A percentile compares a stretch with the other conserved stretches of the same genome.
Conservation (phyloP, 2,329 filamentous ascomycete species). For the Paraphoma sp. region DNA sequence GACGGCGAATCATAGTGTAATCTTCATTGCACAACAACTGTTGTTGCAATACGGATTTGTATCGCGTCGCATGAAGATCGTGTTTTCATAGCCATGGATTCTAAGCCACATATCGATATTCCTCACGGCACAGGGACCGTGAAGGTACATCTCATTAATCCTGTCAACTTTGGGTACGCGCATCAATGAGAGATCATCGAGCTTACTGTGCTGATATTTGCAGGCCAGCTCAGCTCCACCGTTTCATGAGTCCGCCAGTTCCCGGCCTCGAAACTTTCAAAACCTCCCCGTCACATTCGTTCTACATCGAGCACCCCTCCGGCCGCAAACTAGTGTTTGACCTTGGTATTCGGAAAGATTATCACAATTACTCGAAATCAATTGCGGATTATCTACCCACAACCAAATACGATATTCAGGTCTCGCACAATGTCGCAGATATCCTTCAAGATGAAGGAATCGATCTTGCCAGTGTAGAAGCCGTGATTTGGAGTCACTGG, state of each 20-base stretch:
- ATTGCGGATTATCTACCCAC: slow-evolving; percentile 26
- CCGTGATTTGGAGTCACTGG: slow-evolving; percentile 54
- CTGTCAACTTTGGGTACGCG: slow-evolving; percentile 33
- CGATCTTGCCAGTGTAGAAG: slow-evolving; percentile 40
- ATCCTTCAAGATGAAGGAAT: slow-evolving; percentile 45
- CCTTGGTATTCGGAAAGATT: slow-evolving; percentile 56
- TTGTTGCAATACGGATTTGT: too few species aligned
- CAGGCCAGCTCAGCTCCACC: slow-evolving; percentile 34
- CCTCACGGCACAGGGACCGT: slow-evolving; percentile 12
- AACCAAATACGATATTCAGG: slow-evolving; percentile 43
- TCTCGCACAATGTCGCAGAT: slow-evolving; percentile 52
- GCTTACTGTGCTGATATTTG: too few species aligned
- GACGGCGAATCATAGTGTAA: too few species aligned
- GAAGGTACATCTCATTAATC: slow-evolving; percentile 42
- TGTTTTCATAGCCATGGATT: slow-evolving; percentile 3
- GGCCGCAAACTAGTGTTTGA: slow-evolving; percentile 55
- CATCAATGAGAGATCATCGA: too few species aligned
- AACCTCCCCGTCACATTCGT: slow-evolving; percentile 50
- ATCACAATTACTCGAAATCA: slow-evolving; percentile 38
- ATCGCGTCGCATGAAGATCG: too few species aligned
- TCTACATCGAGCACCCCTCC: slow-evolving; percentile 57
- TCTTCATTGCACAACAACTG: too few species aligned
- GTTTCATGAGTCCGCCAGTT: slow-evolving; percentile 30
- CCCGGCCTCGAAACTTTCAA: slow-evolving; percentile 25
- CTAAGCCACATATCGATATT: slow-evolving; percentile 7